These are phyloP conservation scores for Mycena alexandri DNA, from an alignment of 768 basidiomycete genomes.

Conservation along the genomic window DNA sequence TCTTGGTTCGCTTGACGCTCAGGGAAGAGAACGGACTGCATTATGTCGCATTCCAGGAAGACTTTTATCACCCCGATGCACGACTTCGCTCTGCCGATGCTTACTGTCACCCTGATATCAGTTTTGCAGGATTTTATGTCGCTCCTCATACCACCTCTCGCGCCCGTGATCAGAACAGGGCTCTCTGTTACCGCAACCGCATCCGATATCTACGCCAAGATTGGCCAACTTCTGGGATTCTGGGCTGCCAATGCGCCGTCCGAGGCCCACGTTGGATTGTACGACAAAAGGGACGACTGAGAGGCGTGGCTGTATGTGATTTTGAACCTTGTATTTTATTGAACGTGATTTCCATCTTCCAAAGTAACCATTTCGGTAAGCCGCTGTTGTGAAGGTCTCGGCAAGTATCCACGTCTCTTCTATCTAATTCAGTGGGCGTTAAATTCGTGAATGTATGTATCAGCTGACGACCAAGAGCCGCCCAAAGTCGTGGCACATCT, in stretches of 20 bases:
- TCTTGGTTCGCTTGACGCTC: constrained; percentile 66
- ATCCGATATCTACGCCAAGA: constrained; percentile 47
- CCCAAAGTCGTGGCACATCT: not conserved
- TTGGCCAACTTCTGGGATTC: constrained; percentile 50
- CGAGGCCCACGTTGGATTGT: constrained; percentile 24
- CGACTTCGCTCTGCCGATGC: not conserved
- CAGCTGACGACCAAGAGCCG: constrained; percentile 17
- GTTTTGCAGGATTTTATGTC: constrained; percentile 56
- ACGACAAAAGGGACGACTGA: constrained; percentile 27
- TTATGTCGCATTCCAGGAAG: constrained; percentile 69
- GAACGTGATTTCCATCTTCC: not conserved
- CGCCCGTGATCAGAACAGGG: constrained; percentile 50
- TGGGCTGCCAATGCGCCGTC: constrained; percentile 39
- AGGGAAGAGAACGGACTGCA: constrained; percentile 54
- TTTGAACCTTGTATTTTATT: constrained; percentile 1
- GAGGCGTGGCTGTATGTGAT: not conserved
- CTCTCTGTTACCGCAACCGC: constrained; percentile 44
- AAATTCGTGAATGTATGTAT: constrained; percentile 1
- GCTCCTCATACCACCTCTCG: constrained; percentile 57
- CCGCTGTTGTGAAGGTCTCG: not conserved
- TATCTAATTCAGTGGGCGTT: not conserved
- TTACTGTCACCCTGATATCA: not conserved
- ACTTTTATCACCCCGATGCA: constrained; percentile 70
- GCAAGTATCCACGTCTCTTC: too few species aligned
- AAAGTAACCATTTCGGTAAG: not conserved